Percentiles rank a stretch among this genome's conserved stretches.
phyloP scores from a whole-genome alignment of 768 basidiomycete species.

The Saitozyma sp. region DNA sequence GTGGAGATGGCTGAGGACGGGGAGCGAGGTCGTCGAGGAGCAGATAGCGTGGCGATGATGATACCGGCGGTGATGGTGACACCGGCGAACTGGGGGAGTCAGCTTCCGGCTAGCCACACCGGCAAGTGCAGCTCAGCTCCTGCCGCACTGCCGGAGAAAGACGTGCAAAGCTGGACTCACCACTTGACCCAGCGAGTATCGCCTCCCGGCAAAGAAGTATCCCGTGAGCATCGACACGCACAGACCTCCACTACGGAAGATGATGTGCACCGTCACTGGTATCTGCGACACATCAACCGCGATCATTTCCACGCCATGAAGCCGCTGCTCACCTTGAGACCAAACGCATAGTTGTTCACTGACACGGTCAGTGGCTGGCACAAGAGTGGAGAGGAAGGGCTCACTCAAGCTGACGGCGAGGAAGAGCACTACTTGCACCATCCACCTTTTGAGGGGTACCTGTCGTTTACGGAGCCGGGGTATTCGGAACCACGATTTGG shows the following conservation, averaged over 20 bases:
- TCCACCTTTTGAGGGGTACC: conserved; percentile 70
- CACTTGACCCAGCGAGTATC: conserved; percentile 65
- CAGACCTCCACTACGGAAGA: conserved; percentile 79
- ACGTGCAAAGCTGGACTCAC: conserved; percentile 41
- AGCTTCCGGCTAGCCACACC: too few relatives aligned
- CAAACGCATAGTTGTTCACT: conserved; percentile 80
- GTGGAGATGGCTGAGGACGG: conserved; percentile 1
- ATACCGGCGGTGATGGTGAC: conserved; percentile 69
- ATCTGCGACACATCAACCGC: conserved; percentile 55
- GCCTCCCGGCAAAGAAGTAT: conserved; percentile 61
- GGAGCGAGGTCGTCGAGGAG: conserved; percentile 37
- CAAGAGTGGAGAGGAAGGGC: conserved; percentile 1
- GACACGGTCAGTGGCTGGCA: conserved; percentile 1
- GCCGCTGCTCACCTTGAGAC: conserved; percentile 37
- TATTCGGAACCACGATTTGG: conserved; percentile 34
- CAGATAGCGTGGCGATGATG: conserved; percentile 68
- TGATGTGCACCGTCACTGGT: conserved; percentile 75
- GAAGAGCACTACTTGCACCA: conserved; percentile 68
- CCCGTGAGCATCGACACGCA: conserved; percentile 77
- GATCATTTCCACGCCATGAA: neutral
- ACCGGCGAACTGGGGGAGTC: conserved; percentile 61
- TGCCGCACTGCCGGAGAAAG: conserved; percentile 1
- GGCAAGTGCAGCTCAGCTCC: neutral
- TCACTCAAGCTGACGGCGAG: conserved; percentile 62
- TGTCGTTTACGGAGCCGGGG: conserved; percentile 63